Base-by-base conservation (phyloP, 352 stramenopile species). In the Globisporangium paroecandrum region DNA sequence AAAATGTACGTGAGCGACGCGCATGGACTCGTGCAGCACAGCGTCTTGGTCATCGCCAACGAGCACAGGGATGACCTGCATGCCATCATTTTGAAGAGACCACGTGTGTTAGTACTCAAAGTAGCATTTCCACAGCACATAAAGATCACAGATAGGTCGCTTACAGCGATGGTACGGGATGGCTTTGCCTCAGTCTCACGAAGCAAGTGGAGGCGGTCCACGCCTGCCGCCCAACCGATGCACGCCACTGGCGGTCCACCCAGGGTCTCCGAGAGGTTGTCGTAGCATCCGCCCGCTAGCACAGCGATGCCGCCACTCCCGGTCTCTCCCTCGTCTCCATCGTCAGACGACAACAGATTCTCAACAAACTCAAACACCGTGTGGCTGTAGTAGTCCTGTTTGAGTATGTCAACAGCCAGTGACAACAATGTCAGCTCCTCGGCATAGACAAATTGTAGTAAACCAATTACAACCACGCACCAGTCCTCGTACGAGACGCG, bases 311-410 rank as follows among this genome's bases (percentile, higher is more conserved):
- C 87, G 36, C 76, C 73, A 3, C 59, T 74, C 29, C 64, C 61
- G 36, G 60, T 62, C 20, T 72, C 61, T 0, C 53, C 22, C 1
- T 43, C 38, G 29, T 8, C 22, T 3, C 64, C 53, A 10, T 72
- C 54, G 0, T 32, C 46, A 27, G 36, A 34, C 13, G 57, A 60
- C 49, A 34, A 62, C 49, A 68, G 51, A 25, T 70, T 76, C 70
- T 96, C 89, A 15, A 96, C 75, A 74, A 96, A 95, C 69, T 96
- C 89, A 59, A 96, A 96, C 3, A 96, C 87, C 1, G 89, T 96
- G 70, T 95, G 80, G 66, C 87, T 95, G 72, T 96, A 96, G 73
- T 96, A 96, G 66, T 96, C 89, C 89, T 96, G 56, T 29, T 18
- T 25, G 18, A 20, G 38, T 51, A 18, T 51, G 6, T 51, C 43